Base-by-base conservation (phyloP, 2,329 filamentous ascomycete species). In the Parafenestella ontariensis region DNA sequence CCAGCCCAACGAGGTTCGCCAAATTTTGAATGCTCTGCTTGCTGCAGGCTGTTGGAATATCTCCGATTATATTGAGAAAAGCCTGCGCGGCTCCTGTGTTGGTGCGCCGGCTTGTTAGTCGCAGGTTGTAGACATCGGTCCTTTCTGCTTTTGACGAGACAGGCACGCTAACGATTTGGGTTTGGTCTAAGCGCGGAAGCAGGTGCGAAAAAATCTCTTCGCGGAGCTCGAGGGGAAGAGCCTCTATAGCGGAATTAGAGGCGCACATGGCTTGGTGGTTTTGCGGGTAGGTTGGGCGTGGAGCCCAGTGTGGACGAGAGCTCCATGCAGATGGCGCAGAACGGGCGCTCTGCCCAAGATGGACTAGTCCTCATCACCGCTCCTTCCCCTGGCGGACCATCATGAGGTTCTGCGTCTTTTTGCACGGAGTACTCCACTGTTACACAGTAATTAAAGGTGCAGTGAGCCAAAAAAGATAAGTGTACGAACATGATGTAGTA, bases 221-320 rank as follows among this genome's bases (percentile, higher is more conserved):
- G n/a, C 37, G 36, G 8, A 52, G n/a, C 44, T 52, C 49, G 11
- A 47, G 18, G 26, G 49, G 49, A 18, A 52, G 24, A 11, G 43
- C 13, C 7, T 47, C 49, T 44, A 52, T 52, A 15, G 37, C 17
- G 48, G 31, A 10, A 24, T 6, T n/a, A 13, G n/a, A 18, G 13
- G 21, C 44, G 15, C 18, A 5, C 20, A 17, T n/a, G 3, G 18
- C 13, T 26, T 40, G 9, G 34, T 11, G 23, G 13, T 20, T 10
- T 34, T 34, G 13, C 24, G 15, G 24, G 7, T 45, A n/a, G 29
- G 18, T 23, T 31, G 3, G n/a, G 41, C 41, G 41, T 7, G 28
- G 9, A 34, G 18, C 11, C 42, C 23, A 24, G 29, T 23, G 17
- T 11, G 4, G 17, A 23, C 10, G 17, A 21, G 36, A 21, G 36